A percentile compares a stretch with the other conserved stretches of the same genome.
Conservation (phyloP, 2,329 filamentous ascomycete species). For the Dryadomyces quercus-mongolicae region DNA sequence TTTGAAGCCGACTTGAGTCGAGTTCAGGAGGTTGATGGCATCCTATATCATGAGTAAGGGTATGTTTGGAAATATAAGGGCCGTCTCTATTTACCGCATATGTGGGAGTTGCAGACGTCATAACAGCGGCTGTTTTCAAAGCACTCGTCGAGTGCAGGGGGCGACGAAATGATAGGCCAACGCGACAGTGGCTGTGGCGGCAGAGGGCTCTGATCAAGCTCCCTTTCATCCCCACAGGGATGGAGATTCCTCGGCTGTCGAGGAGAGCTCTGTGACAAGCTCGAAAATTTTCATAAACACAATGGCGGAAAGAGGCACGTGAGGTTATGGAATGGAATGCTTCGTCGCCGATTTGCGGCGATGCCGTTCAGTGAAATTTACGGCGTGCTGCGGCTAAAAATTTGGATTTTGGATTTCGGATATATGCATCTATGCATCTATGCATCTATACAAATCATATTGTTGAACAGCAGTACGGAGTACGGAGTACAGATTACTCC, state of each 20-base stretch:
- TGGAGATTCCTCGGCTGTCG: not conserved
- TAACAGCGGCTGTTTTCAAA: not conserved
- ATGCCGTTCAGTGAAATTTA: too few species aligned
- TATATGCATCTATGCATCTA: too few species aligned
- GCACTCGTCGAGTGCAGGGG: not conserved
- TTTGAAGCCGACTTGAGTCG: slow-evolving; percentile 78
- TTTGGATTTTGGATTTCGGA: not conserved
- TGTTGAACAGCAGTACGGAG: too few species aligned
- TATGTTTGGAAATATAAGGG: too few species aligned
- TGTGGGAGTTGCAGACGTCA: not conserved
- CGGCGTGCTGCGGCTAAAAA: not conserved
- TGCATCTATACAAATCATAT: too few species aligned
- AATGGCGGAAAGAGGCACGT: not conserved
- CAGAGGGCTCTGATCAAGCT: not conserved
- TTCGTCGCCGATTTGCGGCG: not conserved
- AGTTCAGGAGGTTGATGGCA: slow-evolving; percentile 75
- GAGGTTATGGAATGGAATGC: not conserved
- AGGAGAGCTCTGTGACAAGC: not conserved
- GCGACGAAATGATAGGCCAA: not conserved
- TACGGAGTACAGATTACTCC: too few species aligned
- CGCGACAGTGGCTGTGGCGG: not conserved
- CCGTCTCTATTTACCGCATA: not conserved
- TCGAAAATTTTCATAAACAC: too few species aligned
- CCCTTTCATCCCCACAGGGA: not conserved
- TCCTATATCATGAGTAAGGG: slow-evolving; percentile 40